These are phyloP conservation scores for Exophiala aquamarina DNA, from an alignment of 2,329 filamentous ascomycete species.

Conservation along the genomic window DNA sequence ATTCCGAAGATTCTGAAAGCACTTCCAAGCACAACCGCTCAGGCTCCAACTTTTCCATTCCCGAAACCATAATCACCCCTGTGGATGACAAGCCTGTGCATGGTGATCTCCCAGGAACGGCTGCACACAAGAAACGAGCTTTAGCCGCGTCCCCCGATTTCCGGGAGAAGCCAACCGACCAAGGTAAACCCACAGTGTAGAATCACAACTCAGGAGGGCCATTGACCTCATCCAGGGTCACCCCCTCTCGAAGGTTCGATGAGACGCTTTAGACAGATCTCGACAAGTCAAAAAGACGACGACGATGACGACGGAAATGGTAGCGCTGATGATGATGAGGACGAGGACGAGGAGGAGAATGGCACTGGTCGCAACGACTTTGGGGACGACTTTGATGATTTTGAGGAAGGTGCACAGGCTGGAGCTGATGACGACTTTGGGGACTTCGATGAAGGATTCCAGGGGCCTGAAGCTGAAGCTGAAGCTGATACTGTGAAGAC, in stretches of 20 bases:
- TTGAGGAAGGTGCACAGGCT: conserved; percentile 51
- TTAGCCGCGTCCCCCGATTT: conserved; percentile 46
- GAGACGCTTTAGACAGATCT: conserved; percentile 33
- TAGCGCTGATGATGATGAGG: conserved; percentile 51
- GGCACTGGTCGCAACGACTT: conserved; percentile 70
- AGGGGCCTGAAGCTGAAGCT: conserved; percentile 41
- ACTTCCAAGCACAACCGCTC: neutral
- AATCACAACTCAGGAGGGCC: conserved; percentile 46
- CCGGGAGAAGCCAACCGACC: conserved; percentile 44
- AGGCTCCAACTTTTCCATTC: conserved; percentile 30
- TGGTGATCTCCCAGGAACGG: conserved; percentile 34
- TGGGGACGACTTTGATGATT: conserved; percentile 59
- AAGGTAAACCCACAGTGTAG: conserved; percentile 55
- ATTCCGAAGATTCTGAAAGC: conserved; percentile 1
- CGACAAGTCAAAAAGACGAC: conserved; percentile 18
- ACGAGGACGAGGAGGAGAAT: conserved; percentile 40
- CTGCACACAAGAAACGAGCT: conserved; percentile 40
- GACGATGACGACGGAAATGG: conserved; percentile 26
- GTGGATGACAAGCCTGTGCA: conserved; percentile 42
- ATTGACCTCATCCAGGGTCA: conserved; percentile 63
- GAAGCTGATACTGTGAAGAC: conserved; percentile 29
- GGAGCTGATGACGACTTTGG: conserved; percentile 57
- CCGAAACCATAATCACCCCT: conserved; percentile 45
- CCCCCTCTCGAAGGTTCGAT: conserved; percentile 53
- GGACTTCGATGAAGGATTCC: conserved; percentile 69